A percentile compares a stretch with the other conserved stretches of the same genome.
These are phyloP conservation scores for Aspergillus alliaceus DNA, from an alignment of 2,329 filamentous ascomycete species.

Conservation along the genomic window DNA sequence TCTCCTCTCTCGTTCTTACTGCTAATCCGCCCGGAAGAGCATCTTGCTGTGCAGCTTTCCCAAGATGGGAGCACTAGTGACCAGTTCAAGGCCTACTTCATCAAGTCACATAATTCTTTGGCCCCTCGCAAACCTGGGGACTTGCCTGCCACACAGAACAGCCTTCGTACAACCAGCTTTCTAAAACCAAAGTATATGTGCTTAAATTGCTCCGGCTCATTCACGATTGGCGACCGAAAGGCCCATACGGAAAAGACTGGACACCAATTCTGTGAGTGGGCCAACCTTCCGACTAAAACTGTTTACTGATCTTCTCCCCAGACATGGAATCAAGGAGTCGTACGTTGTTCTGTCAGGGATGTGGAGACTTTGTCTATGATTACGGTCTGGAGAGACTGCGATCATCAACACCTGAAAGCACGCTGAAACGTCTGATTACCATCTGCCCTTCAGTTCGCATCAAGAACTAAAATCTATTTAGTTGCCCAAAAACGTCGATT, in stretches of 20 bases:
- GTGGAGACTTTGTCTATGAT: slow-evolving; percentile 45
- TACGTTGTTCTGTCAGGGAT: slow-evolving; percentile 40
- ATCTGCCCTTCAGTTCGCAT: not conserved
- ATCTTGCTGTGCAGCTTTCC: slow-evolving; percentile 36
- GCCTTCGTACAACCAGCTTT: slow-evolving; percentile 25
- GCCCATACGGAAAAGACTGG: slow-evolving; percentile 38
- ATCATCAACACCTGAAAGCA: slow-evolving; percentile 20
- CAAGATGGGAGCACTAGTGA: slow-evolving; percentile 33
- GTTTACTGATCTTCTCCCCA: slow-evolving; percentile 17
- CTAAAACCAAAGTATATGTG: slow-evolving; percentile 43
- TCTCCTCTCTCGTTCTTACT: slow-evolving; percentile 1
- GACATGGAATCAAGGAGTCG: slow-evolving; percentile 44
- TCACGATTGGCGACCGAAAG: slow-evolving; percentile 31
- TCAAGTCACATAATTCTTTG: slow-evolving; percentile 31
- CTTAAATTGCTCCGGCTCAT: slow-evolving; percentile 37
- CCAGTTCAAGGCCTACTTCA: slow-evolving; percentile 36
- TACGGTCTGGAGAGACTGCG: slow-evolving; percentile 39
- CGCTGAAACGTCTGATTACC: slow-evolving; percentile 19
- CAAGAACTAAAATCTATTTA: slow-evolving; percentile 12
- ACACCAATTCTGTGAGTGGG: slow-evolving; percentile 42
- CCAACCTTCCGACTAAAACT: not conserved
- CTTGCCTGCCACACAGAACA: slow-evolving; percentile 16
- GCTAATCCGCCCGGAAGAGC: slow-evolving; percentile 33
- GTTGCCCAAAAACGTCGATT: slow-evolving; percentile 37
- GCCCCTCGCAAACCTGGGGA: slow-evolving; percentile 27